phyloP scores from a whole-genome alignment of 768 basidiomycete genomes.

The Suillus tomentosus region DNA sequence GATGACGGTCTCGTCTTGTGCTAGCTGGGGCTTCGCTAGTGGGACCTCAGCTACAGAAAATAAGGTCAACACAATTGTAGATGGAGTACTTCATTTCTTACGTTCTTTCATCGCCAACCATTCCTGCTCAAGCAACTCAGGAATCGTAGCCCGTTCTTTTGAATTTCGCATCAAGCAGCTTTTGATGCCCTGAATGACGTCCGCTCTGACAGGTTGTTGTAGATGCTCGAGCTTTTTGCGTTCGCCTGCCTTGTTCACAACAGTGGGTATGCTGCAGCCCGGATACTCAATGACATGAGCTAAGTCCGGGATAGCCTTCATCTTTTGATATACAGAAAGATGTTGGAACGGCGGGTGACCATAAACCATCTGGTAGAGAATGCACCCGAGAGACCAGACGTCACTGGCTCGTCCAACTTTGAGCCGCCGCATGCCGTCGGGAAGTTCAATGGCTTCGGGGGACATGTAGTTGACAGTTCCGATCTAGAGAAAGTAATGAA shows the following conservation, averaged over 20 bases:
- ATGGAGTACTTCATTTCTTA: constrained; percentile 18
- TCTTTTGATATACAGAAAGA: constrained; percentile 82
- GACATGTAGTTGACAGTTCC: constrained; percentile 99
- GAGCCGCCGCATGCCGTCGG: constrained; percentile 82
- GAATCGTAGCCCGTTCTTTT: constrained; percentile 86
- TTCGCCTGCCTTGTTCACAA: constrained; percentile 35
- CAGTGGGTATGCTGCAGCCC: constrained; percentile 55
- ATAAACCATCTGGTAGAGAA: constrained; percentile 98
- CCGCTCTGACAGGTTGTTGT: constrained; percentile 65
- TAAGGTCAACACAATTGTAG: constrained; percentile 4
- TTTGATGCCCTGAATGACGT: constrained; percentile 82
- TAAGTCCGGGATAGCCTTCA: constrained; percentile 89
- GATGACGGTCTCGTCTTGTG: constrained; percentile 66
- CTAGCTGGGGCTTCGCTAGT: constrained; percentile 37
- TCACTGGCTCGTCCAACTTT: constrained; percentile 96
- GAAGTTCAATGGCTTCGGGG: constrained; percentile 91
- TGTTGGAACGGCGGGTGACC: constrained; percentile 91
- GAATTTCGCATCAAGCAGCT: constrained; percentile 77
- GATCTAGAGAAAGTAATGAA: constrained; percentile 51
- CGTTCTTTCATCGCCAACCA: constrained; percentile 66
- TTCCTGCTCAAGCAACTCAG: constrained; percentile 78
- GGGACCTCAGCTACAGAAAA: constrained; percentile 26
- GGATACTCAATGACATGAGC: constrained; percentile 82
- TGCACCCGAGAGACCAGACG: constrained; percentile 97
- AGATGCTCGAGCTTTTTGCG: constrained; percentile 65